These are phyloP conservation scores for Mortierella sp. DNA, from an alignment of 371 early-diverging fungal genomes.

Conservation along the genomic window DNA sequence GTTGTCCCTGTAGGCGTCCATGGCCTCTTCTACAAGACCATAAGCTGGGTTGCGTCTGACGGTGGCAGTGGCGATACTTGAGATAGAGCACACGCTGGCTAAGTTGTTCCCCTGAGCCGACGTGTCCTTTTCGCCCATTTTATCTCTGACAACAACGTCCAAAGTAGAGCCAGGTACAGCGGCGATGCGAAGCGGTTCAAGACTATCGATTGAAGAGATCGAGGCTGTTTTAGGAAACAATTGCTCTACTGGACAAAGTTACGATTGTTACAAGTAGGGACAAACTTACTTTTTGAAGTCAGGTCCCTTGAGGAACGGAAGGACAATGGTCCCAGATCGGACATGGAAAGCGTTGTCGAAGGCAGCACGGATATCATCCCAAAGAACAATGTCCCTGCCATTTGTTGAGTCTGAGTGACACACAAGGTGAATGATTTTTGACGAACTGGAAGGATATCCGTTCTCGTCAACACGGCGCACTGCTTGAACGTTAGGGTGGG, in stretches of 20 bases:
- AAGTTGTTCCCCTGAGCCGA: background rate
- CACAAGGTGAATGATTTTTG: background rate
- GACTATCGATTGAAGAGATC: background rate
- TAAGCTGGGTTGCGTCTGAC: background rate
- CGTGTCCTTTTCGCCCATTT: background rate
- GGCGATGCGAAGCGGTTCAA: background rate
- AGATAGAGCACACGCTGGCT: too few relatives aligned
- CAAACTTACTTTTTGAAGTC: background rate
- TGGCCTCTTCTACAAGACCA: background rate
- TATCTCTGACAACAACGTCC: background rate
- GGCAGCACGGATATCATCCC: background rate
- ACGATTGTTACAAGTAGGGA: background rate
- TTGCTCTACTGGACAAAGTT: background rate
- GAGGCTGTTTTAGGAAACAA: background rate
- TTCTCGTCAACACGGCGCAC: too few relatives aligned
- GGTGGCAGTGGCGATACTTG: background rate
- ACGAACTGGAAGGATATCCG: too few relatives aligned
- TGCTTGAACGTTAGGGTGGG: too few relatives aligned
- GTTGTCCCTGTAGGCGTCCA: constrained; percentile 2
- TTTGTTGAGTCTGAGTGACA: background rate
- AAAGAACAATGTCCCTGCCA: background rate
- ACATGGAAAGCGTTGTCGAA: background rate
- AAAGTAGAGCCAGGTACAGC: background rate
- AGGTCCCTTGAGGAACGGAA: background rate
- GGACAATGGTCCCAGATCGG: background rate